Percentiles rank a stretch among this genome's conserved stretches.
These are phyloP conservation scores for Tulasnella sp. DNA, from an alignment of 768 basidiomycete species.

Conservation along the genomic window DNA sequence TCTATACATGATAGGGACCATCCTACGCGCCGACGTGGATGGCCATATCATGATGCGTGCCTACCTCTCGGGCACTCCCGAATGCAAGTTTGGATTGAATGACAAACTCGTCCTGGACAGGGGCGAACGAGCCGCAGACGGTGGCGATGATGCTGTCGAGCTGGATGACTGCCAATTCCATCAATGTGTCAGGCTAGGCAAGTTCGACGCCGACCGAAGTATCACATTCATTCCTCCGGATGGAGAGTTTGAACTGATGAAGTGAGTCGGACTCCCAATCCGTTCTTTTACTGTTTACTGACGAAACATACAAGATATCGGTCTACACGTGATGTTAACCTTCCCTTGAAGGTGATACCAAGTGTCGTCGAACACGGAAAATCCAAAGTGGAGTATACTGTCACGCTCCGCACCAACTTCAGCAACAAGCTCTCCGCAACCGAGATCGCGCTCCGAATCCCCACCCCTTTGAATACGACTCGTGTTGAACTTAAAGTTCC, in stretches of 20 bases:
- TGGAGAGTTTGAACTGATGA: constrained; percentile 98
- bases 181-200: constrained; percentile 89
- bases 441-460: constrained; percentile 84
- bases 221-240: constrained; percentile 98
- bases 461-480: constrained; percentile 91
- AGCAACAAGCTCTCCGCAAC: constrained; percentile 86
- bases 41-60: constrained; percentile 98
- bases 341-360: constrained; percentile 79
- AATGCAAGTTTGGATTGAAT: constrained; percentile 98
- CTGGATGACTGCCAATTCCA: constrained; percentile 98
- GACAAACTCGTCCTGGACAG: constrained; percentile 97
- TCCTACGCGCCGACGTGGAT: constrained; percentile 92
- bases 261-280: constrained; percentile 40
- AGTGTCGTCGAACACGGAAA: constrained; percentile 91
- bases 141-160: constrained; percentile 57
- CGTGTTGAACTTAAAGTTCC: constrained; percentile 84
- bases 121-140: constrained; percentile 23
- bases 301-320: constrained; percentile 56
- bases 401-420: constrained; percentile 82
- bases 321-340: constrained; percentile 88
- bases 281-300: not conserved
- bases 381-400: constrained; percentile 77
- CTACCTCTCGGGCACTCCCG: constrained; percentile 90
- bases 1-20: constrained; percentile 46
- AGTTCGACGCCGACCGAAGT: constrained; percentile 85